Percentiles rank a stretch among this genome's conserved stretches.
phyloP scores from a whole-genome alignment of 129 eudicot genomes.

The Flaveria trinervia region DNA sequence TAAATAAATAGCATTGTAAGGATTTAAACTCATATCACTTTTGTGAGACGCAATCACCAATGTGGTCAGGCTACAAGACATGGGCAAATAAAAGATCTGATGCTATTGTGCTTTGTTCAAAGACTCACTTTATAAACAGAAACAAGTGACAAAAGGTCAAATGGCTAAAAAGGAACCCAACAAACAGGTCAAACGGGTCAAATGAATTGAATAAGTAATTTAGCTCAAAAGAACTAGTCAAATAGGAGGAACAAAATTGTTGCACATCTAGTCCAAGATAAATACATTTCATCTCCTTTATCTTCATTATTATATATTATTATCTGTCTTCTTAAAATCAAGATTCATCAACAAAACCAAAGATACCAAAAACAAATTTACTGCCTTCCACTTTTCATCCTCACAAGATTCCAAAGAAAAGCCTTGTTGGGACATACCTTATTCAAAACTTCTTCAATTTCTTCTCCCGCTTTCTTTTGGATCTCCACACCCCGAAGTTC shows the following conservation, averaged over 20 bases:
- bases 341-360: neutral
- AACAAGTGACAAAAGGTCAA: neutral
- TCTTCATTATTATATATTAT: neutral
- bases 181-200: neutral
- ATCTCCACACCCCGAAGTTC: conserved; percentile 33
- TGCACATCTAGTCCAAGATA: conserved; percentile 5
- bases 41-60: too few species aligned
- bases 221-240: neutral
- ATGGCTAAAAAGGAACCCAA: neutral
- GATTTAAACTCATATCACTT: too few species aligned
- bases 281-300: neutral
- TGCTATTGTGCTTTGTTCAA: too few species aligned
- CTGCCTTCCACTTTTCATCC: conserved; percentile 18
- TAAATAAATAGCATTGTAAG: too few species aligned
- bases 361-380: conserved; percentile 7
- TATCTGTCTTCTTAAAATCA: neutral
- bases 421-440: conserved; percentile 61
- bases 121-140: too few species aligned
- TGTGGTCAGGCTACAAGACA: too few species aligned
- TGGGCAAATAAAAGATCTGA: too few species aligned
- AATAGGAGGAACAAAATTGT: neutral
- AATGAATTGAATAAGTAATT: too few species aligned
- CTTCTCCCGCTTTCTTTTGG: conserved; percentile 39
- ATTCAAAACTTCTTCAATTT: conserved; percentile 40
- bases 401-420: conserved; percentile 54